These are phyloP conservation scores for Hymenoscyphus fraxineus DNA, from an alignment of 2,329 filamentous ascomycete species.

Conservation along the genomic window DNA sequence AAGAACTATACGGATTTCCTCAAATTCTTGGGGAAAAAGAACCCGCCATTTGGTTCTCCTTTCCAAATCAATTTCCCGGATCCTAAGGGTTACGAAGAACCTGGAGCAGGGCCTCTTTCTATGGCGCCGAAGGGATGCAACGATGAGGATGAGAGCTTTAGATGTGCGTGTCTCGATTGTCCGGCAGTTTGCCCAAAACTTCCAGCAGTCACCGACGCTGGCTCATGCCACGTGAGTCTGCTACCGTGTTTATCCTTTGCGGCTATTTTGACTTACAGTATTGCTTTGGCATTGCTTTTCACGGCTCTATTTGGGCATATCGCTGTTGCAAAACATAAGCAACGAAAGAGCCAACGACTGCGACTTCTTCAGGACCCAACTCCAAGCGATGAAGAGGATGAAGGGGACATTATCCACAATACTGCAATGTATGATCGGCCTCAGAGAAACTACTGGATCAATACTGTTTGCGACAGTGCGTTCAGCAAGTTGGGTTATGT, in stretches of 20 bases:
- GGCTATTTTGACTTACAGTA: conserved; percentile 79
- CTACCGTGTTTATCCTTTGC: conserved; percentile 94
- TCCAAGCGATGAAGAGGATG: conserved; percentile 89
- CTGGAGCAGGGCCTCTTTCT: conserved; percentile 66
- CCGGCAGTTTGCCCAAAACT: conserved; percentile 79
- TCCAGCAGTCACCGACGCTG: conserved; percentile 65
- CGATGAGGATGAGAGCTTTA: conserved; percentile 77
- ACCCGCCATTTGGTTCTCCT: conserved; percentile 77
- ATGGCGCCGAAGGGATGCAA: conserved; percentile 84
- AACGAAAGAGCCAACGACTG: conserved; percentile 75
- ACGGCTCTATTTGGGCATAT: conserved; percentile 68
- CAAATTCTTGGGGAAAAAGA: conserved; percentile 91
- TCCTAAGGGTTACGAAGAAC: conserved; percentile 54
- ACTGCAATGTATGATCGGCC: conserved; percentile 75
- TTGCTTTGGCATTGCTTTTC: conserved; percentile 66
- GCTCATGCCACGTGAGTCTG: conserved; percentile 76
- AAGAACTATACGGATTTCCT: conserved; percentile 84
- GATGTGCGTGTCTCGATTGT: conserved; percentile 93
- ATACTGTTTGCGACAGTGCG: conserved; percentile 73
- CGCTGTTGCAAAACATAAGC: conserved; percentile 68
- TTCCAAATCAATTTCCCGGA: conserved; percentile 95
- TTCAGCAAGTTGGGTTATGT: conserved; percentile 78
- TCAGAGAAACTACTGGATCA: conserved; percentile 75
- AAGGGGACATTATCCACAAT: conserved; percentile 76
- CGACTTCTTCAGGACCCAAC: conserved; percentile 79